These are phyloP conservation scores for Penicillium lividum DNA, from an alignment of 495 filamentous ascomycete species.

Conservation along the genomic window DNA sequence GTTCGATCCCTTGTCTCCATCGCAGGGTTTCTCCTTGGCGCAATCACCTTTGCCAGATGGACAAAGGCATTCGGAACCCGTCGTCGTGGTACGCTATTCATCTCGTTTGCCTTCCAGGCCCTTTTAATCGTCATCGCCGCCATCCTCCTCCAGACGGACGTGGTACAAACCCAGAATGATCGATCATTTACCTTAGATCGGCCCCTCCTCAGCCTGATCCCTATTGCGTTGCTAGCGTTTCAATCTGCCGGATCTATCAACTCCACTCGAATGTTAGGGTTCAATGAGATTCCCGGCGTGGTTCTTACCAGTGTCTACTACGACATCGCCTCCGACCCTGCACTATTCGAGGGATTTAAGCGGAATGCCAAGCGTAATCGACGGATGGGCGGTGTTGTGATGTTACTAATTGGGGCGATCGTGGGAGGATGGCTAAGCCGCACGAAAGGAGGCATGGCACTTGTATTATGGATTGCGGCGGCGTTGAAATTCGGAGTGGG, in stretches of 20 bases:
- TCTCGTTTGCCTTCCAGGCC: background rate
- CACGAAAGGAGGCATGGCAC: background rate
- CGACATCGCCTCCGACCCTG: background rate
- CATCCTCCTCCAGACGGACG: background rate
- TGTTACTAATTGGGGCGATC: background rate
- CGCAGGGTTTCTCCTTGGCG: background rate
- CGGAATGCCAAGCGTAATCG: background rate
- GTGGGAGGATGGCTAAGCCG: constrained; percentile 2
- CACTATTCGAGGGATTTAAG: background rate
- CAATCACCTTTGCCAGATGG: background rate
- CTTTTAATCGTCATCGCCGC: background rate
- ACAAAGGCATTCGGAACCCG: background rate
- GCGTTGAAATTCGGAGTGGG: background rate
- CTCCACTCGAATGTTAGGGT: background rate
- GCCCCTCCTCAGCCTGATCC: background rate
- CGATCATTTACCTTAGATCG: background rate
- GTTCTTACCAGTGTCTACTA: constrained; percentile 1
- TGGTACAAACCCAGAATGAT: background rate
- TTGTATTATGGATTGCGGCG: background rate
- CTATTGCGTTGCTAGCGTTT: background rate
- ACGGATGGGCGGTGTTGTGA: background rate
- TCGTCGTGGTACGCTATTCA: background rate
- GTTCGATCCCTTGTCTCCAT: background rate
- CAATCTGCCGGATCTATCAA: background rate
- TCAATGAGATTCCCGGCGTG: constrained; percentile 2